phyloP scores from a whole-genome alignment of 1,284 basidiomycete genomes.

The Austropuccinia psidii region DNA sequence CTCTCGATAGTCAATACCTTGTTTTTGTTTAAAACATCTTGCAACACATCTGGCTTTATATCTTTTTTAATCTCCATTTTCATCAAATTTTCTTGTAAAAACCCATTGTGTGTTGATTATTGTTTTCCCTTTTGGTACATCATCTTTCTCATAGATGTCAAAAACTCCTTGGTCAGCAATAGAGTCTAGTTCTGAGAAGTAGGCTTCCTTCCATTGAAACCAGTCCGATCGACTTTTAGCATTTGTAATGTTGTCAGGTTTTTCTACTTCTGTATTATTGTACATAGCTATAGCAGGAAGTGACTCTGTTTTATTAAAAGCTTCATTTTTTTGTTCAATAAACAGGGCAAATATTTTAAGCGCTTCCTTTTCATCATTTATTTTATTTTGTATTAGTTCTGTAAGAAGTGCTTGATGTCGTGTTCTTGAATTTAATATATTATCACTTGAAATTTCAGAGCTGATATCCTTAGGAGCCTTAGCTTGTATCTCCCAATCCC shows the following conservation, averaged over 20 bases:
- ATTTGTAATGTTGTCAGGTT: constrained; percentile 10
- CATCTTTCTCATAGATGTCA: constrained; percentile 5
- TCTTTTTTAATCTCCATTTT: background rate
- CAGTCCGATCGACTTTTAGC: constrained; percentile 7
- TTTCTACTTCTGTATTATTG: too few relatives aligned
- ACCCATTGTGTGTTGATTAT: background rate
- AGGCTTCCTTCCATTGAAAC: constrained; percentile 6
- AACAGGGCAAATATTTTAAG: too few relatives aligned
- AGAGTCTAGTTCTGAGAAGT: constrained; percentile 15
- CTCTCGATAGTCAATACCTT: constrained; percentile 19
- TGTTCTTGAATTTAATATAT: too few relatives aligned
- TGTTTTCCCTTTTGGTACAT: background rate
- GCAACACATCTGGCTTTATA: constrained; percentile 27
- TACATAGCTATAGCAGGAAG: too few relatives aligned
- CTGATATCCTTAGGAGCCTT: too few relatives aligned
- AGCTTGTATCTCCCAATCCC: too few relatives aligned
- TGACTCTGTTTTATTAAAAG: too few relatives aligned
- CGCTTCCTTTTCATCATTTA: too few relatives aligned
- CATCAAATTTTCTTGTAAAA: constrained; percentile 4
- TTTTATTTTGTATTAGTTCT: too few relatives aligned
- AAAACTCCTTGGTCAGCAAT: background rate
- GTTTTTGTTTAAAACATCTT: constrained; percentile 11
- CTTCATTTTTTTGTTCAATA: too few relatives aligned
- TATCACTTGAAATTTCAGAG: too few relatives aligned
- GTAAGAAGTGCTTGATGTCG: too few relatives aligned